Base-by-base conservation (phyloP, 2,329 filamentous ascomycete species). In the Aspergillus phoenicis region DNA sequence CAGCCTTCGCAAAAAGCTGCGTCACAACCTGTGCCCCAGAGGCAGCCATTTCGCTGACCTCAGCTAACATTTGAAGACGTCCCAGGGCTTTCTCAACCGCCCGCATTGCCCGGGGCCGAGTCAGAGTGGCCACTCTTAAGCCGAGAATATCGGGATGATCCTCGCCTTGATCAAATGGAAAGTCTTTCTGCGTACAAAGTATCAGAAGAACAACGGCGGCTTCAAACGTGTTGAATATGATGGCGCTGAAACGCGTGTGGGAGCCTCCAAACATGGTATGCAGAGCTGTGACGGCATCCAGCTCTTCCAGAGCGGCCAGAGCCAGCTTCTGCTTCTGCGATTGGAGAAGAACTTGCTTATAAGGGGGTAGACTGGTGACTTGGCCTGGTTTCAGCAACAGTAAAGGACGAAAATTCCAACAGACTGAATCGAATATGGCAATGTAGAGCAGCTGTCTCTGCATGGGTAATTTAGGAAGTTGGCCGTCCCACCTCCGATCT, bases 361-460 rank as follows among this genome's bases (percentile, higher is more conserved):
- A 61, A 8, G 54, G 26, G 6, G 54, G 26, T 4, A 61, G 49
- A 28, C 24, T 6, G 15, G 15, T 17, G 22, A 57, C 43, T n/a
- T 59, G 51, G 22, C 13, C 8, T 20, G 43, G 30, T 28, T 49
- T 43, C 33, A 51, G 55, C 5, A 58, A 22, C 4, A 62, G 51
- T 2, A 62, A 41, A 5, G 56, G 47, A 6, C 52, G 52, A 24
- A 58, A 59, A 41, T 58, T 62, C 55, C 52, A 59, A 36, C 48
- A 53, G 5, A 62, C 47, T 20, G 43, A 59, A 22, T 58, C 55
- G 45, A 59, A 62, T 10, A 62, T 52, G 26, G 60, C 28, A 15
- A 59, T 58, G 15, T 62, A 43, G 4, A 62, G 56, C 22, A 62
- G 43, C 17, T 62, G 41, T 26, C 60, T 57, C 24, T 62, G 55